phyloP scores from a whole-genome alignment of 768 basidiomycete genomes.

The Mycena belliarum region DNA sequence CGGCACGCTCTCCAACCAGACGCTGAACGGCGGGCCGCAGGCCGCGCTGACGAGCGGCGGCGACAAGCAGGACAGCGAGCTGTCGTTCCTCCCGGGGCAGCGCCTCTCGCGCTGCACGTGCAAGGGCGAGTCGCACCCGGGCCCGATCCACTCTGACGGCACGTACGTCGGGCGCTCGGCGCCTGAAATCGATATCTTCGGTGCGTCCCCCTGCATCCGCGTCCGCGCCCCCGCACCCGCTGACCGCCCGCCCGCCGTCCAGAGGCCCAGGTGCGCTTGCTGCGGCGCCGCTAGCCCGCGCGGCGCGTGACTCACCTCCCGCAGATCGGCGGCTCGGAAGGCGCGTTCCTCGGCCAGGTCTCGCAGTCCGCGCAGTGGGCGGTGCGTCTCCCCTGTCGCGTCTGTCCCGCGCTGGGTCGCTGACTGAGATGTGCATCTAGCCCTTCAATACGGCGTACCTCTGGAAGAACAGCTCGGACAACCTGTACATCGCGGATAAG shows the following conservation, averaged over 20 bases:
- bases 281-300: no score
- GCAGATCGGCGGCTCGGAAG: slow-evolving; percentile 46
- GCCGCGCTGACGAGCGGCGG: slow-evolving; percentile 67
- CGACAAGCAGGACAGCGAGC: slow-evolving; percentile 34
- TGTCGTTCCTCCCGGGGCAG: slow-evolving; percentile 83
- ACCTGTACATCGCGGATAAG: slow-evolving; percentile 58
- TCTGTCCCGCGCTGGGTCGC: no score
- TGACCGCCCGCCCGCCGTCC: no score
- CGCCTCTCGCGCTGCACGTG: no score
- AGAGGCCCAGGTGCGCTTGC: no score
- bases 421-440: slow-evolving; percentile 30
- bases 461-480: slow-evolving; percentile 60
- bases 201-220: no score
- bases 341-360: slow-evolving; percentile 55
- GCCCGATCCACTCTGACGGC: slow-evolving; percentile 73
- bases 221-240: no score
- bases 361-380: slow-evolving; percentile 88
- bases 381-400: slow-evolving; percentile 42
- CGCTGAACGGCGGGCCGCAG: slow-evolving; percentile 64
- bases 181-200: slow-evolving; percentile 90
- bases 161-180: slow-evolving; percentile 79
- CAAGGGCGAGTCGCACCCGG: slow-evolving; percentile 78
- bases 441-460: slow-evolving; percentile 80
- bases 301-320: no score
- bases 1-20: slow-evolving; percentile 83